These are phyloP conservation scores for Salix exigua DNA, from an alignment of 345 rosid genomes.

Conservation along the genomic window DNA sequence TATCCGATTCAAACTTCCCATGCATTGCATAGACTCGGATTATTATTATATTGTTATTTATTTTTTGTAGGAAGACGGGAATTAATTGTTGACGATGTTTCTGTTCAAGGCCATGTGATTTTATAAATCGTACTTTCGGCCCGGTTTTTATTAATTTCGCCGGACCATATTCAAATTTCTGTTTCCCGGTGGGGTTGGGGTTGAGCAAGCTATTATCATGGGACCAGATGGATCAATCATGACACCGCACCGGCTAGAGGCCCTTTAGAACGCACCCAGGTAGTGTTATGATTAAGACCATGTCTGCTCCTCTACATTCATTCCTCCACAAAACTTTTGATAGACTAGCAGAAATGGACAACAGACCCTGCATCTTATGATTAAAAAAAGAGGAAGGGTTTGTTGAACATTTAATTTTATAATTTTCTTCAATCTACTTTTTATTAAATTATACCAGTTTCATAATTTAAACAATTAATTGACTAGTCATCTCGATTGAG, in stretches of 20 bases:
- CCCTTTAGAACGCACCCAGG: slow-evolving; percentile 1
- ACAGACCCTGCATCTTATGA: background rate
- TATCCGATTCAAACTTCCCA: too few species aligned
- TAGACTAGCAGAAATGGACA: background rate
- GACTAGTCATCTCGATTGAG: too few species aligned
- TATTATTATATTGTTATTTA: too few species aligned
- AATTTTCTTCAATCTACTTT: too few species aligned
- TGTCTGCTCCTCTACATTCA: background rate
- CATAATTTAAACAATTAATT: too few species aligned
- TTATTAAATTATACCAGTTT: too few species aligned
- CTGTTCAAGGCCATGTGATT: background rate
- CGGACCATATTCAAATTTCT: background rate
- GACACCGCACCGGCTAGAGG: background rate
- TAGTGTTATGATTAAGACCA: slow-evolving; percentile 19
- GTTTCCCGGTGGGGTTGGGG: background rate
- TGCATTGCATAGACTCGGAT: too few species aligned
- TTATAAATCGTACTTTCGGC: background rate
- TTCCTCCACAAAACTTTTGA: background rate
- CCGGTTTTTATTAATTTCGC: background rate
- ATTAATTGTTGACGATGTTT: too few species aligned
- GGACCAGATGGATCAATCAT: slow-evolving; percentile 21
- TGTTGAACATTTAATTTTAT: too few species aligned
- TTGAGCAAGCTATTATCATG: background rate
- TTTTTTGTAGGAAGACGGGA: too few species aligned
- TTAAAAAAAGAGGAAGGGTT: too few species aligned